Percentiles rank a stretch among this genome's conserved stretches.
phyloP scores from a whole-genome alignment of 2,329 filamentous ascomycete genomes.

The Huntiella decipiens region DNA sequence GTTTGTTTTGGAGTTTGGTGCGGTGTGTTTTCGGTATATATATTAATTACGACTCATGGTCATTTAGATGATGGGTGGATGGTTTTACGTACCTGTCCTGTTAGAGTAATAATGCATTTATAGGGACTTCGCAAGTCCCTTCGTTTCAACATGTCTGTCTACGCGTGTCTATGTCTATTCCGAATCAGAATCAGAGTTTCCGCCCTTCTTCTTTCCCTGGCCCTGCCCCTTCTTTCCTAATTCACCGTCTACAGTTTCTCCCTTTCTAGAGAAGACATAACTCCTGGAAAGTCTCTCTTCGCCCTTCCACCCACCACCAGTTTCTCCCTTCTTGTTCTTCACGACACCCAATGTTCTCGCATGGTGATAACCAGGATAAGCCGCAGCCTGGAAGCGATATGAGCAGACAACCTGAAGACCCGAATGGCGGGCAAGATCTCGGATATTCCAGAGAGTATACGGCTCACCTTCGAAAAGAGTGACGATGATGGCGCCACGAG shows the following conservation, averaged over 20 bases:
- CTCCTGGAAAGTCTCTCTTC: conserved; percentile 31
- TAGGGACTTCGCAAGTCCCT: too few relatives aligned
- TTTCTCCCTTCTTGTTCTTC: conserved; percentile 24
- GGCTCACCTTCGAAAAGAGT: conserved; percentile 87
- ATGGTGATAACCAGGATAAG: conserved; percentile 58
- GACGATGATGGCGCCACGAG: conserved; percentile 49
- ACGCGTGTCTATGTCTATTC: conserved; percentile 4
- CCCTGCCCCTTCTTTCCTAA: conserved; percentile 15
- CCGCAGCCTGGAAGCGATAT: conserved; percentile 45
- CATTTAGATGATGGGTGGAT: too few relatives aligned
- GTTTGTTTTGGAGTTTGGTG: too few relatives aligned
- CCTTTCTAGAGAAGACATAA: conserved; percentile 43
- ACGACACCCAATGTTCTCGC: conserved; percentile 53
- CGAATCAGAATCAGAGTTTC: conserved; percentile 17
- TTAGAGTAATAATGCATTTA: too few relatives aligned
- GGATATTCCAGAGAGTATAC: conserved; percentile 89
- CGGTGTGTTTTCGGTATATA: too few relatives aligned
- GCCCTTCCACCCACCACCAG: conserved; percentile 25
- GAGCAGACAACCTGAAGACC: conserved; percentile 52
- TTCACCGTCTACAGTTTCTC: conserved; percentile 21
- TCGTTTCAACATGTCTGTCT: too few relatives aligned
- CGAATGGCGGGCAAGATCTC: conserved; percentile 63
- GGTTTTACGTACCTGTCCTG: too few relatives aligned
- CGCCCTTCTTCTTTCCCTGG: conserved; percentile 16
- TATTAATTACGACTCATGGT: too few relatives aligned